Percentiles rank a stretch among this genome's conserved stretches.
These are phyloP conservation scores for Penicillium sp. DNA, from an alignment of 2,329 filamentous ascomycete genomes.

Conservation along the genomic window DNA sequence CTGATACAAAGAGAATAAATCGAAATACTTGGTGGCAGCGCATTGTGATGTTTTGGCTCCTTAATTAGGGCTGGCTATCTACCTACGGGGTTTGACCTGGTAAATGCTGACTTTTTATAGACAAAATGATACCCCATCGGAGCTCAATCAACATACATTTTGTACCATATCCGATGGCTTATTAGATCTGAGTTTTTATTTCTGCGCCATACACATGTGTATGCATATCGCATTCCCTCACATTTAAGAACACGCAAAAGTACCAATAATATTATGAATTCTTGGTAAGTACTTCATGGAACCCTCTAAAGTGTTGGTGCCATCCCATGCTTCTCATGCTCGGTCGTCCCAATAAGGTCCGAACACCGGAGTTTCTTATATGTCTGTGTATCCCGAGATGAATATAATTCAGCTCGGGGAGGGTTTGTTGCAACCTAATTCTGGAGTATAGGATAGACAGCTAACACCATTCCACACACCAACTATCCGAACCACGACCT, in stretches of 20 bases:
- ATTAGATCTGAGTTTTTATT: background rate
- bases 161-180: background rate
- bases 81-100: no score
- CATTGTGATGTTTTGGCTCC: background rate
- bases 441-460: background rate
- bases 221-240: background rate
- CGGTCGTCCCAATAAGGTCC: background rate
- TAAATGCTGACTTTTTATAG: background rate
- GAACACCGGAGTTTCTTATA: conserved; percentile 1
- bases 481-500: no score
- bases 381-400: background rate
- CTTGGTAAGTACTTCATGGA: background rate
- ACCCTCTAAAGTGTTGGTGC: background rate
- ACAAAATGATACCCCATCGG: background rate
- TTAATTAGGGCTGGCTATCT: background rate
- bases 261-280: background rate
- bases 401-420: background rate
- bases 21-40: background rate
- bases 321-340: background rate
- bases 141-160: background rate
- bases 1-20: background rate
- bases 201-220: background rate
- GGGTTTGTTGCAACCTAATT: background rate
- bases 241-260: background rate
- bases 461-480: background rate